Base-by-base conservation (phyloP, 768 basidiomycete species). In the Boletus pseudo-olivaceus region DNA sequence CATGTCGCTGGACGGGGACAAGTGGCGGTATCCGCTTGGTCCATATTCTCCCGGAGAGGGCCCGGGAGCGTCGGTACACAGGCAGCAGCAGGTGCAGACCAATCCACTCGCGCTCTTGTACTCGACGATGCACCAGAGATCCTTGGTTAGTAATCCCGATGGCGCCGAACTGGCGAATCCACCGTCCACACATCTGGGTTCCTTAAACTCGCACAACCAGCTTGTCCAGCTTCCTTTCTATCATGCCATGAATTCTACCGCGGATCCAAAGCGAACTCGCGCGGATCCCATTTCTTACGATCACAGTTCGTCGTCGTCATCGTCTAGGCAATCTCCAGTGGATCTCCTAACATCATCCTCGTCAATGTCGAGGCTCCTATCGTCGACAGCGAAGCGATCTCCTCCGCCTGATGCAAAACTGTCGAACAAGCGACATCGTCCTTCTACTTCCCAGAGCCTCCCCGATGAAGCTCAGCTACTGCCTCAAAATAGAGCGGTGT, bases 1-100 rank as follows among this genome's bases (percentile, higher is more conserved):
- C 41, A 90, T 93, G 84, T 76, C 87, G 5, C 76, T 90, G 27
- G 87, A 87, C 54, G 60, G 57, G 12, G 75, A 69, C 14, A 70
- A 65, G 7, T 83, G 73, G 76, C 65, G 63, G 27, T 62, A 65
- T 47, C 66, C 65, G 4, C 57, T 68, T 6, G 56, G 48, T n/a
- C 38, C 60, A 8, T 66, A 52, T 27, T 30, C 66, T 2, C 27
- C 54, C 6, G 29, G 33, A 1, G 62, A 58, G 12, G 34, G 47
- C 37, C 43, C 62, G 32, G 59, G 39, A 2, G 35, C 54, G 1
- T 45, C 62, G 42, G 53, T 37, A 42, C 53, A 53, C 27, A 56
- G 59, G 26, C 53, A 61, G 17, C 53, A 61, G 7, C 67, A 61
- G 11, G 11, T 30, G 19, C 68, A 70, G 39, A 9, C 56, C 41